These are phyloP conservation scores for Aspergillus novoparasiticus DNA, from an alignment of 2,329 filamentous ascomycete species.

Conservation along the genomic window DNA sequence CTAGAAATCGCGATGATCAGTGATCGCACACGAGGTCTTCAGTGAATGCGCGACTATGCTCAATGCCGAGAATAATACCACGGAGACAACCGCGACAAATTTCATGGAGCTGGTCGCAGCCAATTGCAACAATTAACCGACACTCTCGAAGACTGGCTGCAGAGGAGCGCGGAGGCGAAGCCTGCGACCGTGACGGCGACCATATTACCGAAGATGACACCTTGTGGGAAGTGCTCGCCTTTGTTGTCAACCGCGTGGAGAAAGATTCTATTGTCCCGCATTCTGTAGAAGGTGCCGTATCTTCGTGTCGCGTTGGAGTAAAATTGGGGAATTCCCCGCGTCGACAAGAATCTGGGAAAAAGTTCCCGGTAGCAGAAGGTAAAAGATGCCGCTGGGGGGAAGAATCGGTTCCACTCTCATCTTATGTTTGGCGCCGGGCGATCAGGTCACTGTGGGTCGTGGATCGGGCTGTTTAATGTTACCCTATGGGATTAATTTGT, in stretches of 20 bases:
- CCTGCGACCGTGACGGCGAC: no score
- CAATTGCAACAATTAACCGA: no score
- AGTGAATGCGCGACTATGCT: no score
- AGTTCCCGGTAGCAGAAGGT: not conserved
- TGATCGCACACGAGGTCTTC: no score
- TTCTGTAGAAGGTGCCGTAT: not conserved
- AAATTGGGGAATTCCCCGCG: not conserved
- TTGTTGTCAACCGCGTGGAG: not conserved
- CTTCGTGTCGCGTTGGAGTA: not conserved
- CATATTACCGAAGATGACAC: not conserved
- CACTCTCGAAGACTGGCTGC: not conserved
- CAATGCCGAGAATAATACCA: not conserved
- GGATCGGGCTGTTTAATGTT: not conserved
- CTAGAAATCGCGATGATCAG: no score
- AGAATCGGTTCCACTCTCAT: not conserved
- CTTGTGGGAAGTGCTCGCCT: not conserved
- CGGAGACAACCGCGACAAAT: not conserved
- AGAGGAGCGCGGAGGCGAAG: no score
- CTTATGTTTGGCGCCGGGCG: not conserved
- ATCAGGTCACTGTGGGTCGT: not conserved
- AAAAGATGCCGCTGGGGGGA: not conserved
- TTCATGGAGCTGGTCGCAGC: not conserved
- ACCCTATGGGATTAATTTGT: not conserved
- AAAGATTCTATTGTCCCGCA: not conserved
- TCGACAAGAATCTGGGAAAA: not conserved